Evolutionary conservation across 2,329 filamentous ascomycete genomes (phyloP).

Genomic region (Pseudocercospora musae): DNA sequence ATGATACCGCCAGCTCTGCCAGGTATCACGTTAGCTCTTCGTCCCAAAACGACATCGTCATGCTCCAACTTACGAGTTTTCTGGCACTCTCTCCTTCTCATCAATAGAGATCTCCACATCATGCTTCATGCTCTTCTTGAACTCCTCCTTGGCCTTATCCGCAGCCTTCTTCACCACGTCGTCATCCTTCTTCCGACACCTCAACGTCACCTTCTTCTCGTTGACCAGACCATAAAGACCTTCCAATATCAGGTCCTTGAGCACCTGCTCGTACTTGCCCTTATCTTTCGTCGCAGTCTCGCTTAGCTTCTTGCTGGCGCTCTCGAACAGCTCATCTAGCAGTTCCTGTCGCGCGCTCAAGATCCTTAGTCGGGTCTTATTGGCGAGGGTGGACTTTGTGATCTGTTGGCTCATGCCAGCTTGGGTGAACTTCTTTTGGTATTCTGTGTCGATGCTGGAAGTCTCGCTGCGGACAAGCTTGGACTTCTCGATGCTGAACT

Average conservation of each 20-base stretch:
- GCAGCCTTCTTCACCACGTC: constrained; percentile 74
- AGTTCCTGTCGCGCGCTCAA: constrained; percentile 85
- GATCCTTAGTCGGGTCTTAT: constrained; percentile 90
- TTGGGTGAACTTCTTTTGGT: constrained; percentile 99
- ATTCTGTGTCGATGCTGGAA: constrained; percentile 82
- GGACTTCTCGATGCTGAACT: constrained; percentile 98
- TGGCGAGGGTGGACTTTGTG: constrained; percentile 90
- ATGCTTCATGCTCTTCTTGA: constrained; percentile 69
- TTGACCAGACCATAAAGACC: constrained; percentile 76
- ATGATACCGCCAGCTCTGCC: constrained; percentile 76
- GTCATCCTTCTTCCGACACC: constrained; percentile 75
- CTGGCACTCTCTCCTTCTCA: constrained; percentile 73
- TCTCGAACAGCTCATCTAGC: constrained; percentile 84
- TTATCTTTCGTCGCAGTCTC: constrained; percentile 59
- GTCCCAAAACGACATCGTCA: constrained; percentile 6
- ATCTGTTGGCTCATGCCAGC: constrained; percentile 98
- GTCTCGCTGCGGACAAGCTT: constrained; percentile 97
- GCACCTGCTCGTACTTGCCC: constrained; percentile 68
- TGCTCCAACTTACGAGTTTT: constrained; percentile 69
- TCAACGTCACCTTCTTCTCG: constrained; percentile 72
- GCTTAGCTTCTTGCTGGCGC: constrained; percentile 68
- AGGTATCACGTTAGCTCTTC: constrained; percentile 18
- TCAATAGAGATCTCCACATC: constrained; percentile 70
- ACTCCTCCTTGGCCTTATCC: constrained; percentile 73
- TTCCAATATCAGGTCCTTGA: constrained; percentile 82